Percentiles rank a stretch among this genome's conserved stretches.
Evolutionary conservation across 2,329 filamentous ascomycete genomes (phyloP).

Genomic region (Colletotrichum lindemuthianum): DNA sequence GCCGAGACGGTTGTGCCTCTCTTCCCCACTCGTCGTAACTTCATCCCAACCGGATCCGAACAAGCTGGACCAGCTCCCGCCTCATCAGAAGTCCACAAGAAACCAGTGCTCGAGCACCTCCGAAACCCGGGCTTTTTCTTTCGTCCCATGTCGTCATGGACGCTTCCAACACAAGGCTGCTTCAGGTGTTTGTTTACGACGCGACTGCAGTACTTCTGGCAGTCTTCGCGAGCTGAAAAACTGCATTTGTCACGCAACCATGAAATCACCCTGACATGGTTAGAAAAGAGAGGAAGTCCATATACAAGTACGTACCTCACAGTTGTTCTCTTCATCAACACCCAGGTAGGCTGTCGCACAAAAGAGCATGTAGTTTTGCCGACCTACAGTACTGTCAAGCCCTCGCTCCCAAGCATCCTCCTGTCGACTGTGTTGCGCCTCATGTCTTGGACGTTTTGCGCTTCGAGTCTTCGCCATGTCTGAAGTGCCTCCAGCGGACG

Average conservation of each 20-base stretch:
- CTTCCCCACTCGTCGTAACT: too few relatives aligned
- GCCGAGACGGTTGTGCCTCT: too few relatives aligned
- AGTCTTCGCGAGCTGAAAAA: neutral
- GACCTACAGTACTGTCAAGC: too few relatives aligned
- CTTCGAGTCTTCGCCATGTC: neutral
- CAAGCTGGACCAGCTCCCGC: too few relatives aligned
- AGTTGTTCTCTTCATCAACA: too few relatives aligned
- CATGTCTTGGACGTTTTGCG: neutral
- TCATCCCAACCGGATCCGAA: neutral
- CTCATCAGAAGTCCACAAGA: conserved; percentile 1
- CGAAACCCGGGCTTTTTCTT: conserved; percentile 14
- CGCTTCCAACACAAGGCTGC: neutral
- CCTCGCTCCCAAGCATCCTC: too few relatives aligned
- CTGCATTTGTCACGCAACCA: neutral
- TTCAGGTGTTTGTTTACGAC: neutral
- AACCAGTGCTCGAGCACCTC: conserved; percentile 8
- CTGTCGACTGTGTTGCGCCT: neutral
- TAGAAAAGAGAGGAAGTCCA: neutral
- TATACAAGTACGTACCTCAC: too few relatives aligned
- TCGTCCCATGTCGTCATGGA: conserved; percentile 28
- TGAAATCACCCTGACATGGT: conserved; percentile 10
- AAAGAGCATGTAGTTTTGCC: too few relatives aligned
- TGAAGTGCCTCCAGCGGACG: neutral
- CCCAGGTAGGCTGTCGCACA: too few relatives aligned
- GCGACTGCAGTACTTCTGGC: neutral